phyloP scores from a whole-genome alignment of 148 eudicot genomes.

The Vaccinium corymbosum region DNA sequence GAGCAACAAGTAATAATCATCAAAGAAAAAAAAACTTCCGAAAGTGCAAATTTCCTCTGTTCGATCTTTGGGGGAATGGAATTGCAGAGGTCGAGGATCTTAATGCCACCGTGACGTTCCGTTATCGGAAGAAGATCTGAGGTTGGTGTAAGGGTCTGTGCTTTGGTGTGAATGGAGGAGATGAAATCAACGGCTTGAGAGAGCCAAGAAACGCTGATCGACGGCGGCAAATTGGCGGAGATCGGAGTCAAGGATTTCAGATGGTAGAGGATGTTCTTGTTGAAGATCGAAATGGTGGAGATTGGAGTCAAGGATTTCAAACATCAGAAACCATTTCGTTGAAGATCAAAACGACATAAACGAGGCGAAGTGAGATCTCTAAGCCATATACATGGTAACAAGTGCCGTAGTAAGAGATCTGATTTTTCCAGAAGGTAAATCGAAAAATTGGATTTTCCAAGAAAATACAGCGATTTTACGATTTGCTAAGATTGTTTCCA shows the following conservation, averaged over 20 bases:
- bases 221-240: neutral
- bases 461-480: neutral
- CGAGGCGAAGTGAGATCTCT: neutral
- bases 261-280: conserved; percentile 6
- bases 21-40: no score
- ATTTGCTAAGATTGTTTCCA: neutral
- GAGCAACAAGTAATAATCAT: no score
- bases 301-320: neutral
- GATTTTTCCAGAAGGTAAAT: no score
- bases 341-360: neutral
- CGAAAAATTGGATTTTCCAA: neutral
- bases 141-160: neutral
- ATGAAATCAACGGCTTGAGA: conserved; percentile 18
- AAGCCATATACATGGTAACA: neutral
- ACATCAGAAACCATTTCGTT: neutral
- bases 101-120: neutral
- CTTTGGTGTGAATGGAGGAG: conserved; percentile 13
- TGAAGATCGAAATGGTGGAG: neutral
- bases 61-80: conserved; percentile 10
- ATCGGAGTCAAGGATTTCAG: conserved; percentile 8
- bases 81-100: conserved; percentile 17
- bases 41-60: no score
- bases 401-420: neutral
- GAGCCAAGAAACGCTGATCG: conserved; percentile 16
- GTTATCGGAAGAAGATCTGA: neutral